Percentiles rank a stretch among this genome's conserved stretches.
Evolutionary conservation across 2,329 filamentous ascomycete species (phyloP).

Genomic region (Colletotrichum siamense): DNA sequence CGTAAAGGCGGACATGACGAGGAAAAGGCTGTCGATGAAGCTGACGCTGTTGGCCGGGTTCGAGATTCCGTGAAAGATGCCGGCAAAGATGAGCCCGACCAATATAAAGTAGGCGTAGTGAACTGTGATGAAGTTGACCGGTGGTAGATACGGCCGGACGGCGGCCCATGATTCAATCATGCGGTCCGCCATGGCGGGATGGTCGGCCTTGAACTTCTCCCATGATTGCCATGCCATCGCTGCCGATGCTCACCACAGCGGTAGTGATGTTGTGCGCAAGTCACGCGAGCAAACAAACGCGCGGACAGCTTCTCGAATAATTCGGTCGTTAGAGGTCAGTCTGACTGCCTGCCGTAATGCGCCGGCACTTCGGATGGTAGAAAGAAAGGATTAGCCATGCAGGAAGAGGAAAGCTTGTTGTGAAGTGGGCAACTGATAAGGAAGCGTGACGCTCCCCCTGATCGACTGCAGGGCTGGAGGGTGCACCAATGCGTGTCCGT

Average conservation of each 20-base stretch:
- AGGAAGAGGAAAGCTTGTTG: background rate
- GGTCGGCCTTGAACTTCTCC: constrained; percentile 12
- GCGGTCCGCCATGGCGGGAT: background rate
- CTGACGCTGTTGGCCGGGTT: constrained; percentile 55
- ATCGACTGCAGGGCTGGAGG: background rate
- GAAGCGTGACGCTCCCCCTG: background rate
- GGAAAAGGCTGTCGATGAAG: constrained; percentile 71
- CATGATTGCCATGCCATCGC: constrained; percentile 5
- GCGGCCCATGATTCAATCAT: constrained; percentile 6
- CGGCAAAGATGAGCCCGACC: constrained; percentile 59
- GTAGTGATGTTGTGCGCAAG: background rate
- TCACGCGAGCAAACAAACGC: background rate
- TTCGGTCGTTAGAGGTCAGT: background rate
- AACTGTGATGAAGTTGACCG: constrained; percentile 66
- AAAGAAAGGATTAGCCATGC: background rate
- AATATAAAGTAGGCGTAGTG: constrained; percentile 72
- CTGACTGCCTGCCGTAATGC: background rate
- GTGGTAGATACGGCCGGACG: constrained; percentile 31
- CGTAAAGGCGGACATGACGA: constrained; percentile 71
- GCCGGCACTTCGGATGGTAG: background rate
- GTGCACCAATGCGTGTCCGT: background rate
- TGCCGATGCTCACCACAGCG: background rate
- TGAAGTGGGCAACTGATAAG: background rate
- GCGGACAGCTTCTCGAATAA: background rate
- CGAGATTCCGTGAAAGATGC: constrained; percentile 67